A percentile compares a stretch with the other conserved stretches of the same genome.
These are phyloP conservation scores for Trichoderma sp. DNA, from an alignment of 2,329 filamentous ascomycete species.

Conservation along the genomic window DNA sequence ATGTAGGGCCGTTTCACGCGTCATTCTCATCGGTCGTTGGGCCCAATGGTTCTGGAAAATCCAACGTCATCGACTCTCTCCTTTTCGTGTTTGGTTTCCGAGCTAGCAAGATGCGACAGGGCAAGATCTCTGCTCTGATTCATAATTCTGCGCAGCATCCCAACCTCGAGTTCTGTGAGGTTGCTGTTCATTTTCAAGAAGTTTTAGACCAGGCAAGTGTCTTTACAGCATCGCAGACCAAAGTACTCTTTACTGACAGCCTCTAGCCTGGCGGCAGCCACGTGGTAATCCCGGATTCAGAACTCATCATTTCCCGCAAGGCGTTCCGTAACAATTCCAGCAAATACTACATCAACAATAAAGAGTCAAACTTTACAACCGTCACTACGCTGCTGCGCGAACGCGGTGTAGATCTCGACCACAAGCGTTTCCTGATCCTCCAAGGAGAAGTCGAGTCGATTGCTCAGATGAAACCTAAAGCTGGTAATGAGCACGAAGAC, in stretches of 20 bases:
- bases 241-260: constrained; percentile 21
- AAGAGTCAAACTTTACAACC: constrained; percentile 84
- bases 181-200: constrained; percentile 94
- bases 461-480: constrained; percentile 98
- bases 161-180: constrained; percentile 86
- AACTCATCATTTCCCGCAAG: constrained; percentile 81
- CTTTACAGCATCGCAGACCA: not conserved
- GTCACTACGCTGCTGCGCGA: constrained; percentile 86
- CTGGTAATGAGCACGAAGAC: constrained; percentile 90
- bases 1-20: constrained; percentile 93
- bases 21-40: constrained; percentile 98
- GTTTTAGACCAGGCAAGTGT: constrained; percentile 73
- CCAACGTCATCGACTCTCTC: constrained; percentile 96
- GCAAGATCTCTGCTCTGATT: constrained; percentile 95
- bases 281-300: constrained; percentile 77
- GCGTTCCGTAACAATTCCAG: constrained; percentile 98
- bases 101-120: constrained; percentile 98
- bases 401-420: constrained; percentile 89
- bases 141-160: constrained; percentile 91
- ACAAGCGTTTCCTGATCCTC: constrained; percentile 95
- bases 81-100: constrained; percentile 99
- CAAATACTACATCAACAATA: constrained; percentile 95
- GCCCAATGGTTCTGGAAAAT: constrained; percentile 96
- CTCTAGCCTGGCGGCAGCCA: constrained; percentile 64
- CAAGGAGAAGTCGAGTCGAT: constrained; percentile 99